Base-by-base conservation (phyloP, 306 rosid species). In the Rubus parviflorus region DNA sequence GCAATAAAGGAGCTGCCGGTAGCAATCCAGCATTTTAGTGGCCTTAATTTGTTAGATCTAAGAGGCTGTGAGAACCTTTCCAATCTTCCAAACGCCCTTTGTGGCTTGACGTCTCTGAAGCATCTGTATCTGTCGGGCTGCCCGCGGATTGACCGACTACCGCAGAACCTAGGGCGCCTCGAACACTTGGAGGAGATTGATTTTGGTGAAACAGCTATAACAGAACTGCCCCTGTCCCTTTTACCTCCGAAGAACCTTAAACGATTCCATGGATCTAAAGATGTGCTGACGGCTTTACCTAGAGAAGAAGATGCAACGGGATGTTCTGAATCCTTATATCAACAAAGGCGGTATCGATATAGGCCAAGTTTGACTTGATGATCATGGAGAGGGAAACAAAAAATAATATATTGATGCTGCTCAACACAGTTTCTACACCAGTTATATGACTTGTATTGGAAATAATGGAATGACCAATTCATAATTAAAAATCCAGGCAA, bases 121-220 rank as follows among this genome's bases (percentile, higher is more conserved):
- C 5, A 4, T 15, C 57, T 79, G 20, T 15, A 8, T 3, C 0
- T 78, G 16, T 23, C 15, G 30, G 30, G 30, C 30, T 25, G 75
- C 43, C 54, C 68, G 0, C 47, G 11, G 6, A 51, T 68, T 15
- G 69, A 42, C 11, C n/a, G 14, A 25, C 37, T 75, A 16, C 72
- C 79, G 8, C 46, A 68, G 4, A 76, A 48, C 67, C 38, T 76
- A 60, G 80, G 67, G 46, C 20, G 19, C 20, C 37, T 76, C n/a
- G 43, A 70, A 13, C 19, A 49, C 23, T 41, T 76, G 60, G 9
- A 77, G 68, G 49, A 40, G 75, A 68, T 77, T 68, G 80, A 77
- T 25, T 65, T 68, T 47, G 40, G 81, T 56, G 8, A 25, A 40
- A 77, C 68, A 19, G 57, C 68, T 17, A 25, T 68, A 56, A 77